phyloP scores from a whole-genome alignment of 1,139 yeast genomes.

The Spathaspora sp. region DNA sequence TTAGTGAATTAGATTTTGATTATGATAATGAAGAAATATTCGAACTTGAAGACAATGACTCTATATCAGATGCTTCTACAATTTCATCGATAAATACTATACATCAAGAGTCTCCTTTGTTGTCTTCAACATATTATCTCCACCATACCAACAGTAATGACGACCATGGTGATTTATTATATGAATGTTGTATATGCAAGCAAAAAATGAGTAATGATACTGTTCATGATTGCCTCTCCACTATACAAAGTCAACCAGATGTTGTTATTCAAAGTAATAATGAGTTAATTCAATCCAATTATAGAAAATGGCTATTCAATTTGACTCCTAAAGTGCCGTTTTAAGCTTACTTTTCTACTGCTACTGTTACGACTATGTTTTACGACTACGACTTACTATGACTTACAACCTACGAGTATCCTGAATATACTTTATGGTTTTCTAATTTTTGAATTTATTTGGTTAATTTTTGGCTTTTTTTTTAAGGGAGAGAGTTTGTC shows the following conservation, averaged over 20 bases:
- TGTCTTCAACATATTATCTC: slow-evolving; percentile 5
- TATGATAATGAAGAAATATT: slow-evolving; percentile 5
- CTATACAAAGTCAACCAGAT: slow-evolving; percentile 3
- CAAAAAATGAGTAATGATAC: slow-evolving; percentile 10
- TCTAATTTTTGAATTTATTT: not conserved
- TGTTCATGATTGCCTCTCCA: slow-evolving; percentile 8
- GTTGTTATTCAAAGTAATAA: slow-evolving; percentile 15
- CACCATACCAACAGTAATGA: not conserved
- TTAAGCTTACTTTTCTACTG: not conserved
- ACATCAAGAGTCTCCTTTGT: slow-evolving; percentile 6
- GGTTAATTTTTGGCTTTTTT: not conserved
- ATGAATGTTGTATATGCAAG: slow-evolving; percentile 16
- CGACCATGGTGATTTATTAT: slow-evolving; percentile 8
- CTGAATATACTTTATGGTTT: not conserved
- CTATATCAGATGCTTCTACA: slow-evolving; percentile 1
- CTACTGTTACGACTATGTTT: not conserved
- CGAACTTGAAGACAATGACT: slow-evolving; percentile 6
- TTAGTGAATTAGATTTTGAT: not conserved
- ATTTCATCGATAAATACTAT: slow-evolving; percentile 1
- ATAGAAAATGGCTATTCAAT: slow-evolving; percentile 28
- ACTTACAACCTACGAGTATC: too few relatives aligned
- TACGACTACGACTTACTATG: not conserved
- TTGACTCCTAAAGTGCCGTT: slow-evolving; percentile 16
- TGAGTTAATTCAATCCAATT: slow-evolving; percentile 23
- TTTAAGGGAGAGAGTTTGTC: not conserved